phyloP scores from a whole-genome alignment of 371 early-diverging fungal species.

The Massospora cicadina region DNA sequence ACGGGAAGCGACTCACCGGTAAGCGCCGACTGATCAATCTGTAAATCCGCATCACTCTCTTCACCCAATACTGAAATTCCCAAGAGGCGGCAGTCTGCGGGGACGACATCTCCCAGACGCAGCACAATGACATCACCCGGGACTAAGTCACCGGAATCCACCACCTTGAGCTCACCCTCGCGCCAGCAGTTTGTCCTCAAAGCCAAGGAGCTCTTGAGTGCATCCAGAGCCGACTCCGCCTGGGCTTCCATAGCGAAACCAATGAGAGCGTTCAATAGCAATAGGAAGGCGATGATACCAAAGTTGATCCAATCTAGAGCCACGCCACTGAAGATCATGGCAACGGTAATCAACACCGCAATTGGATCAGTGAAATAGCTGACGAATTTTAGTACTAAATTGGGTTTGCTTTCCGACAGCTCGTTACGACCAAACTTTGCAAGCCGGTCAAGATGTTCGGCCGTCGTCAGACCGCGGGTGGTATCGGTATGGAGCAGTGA shows the following conservation, averaged over 20 bases:
- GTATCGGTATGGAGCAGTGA: slow-evolving; percentile 48
- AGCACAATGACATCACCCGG: slow-evolving; percentile 82
- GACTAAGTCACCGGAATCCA: slow-evolving; percentile 57
- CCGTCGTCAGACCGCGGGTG: slow-evolving; percentile 32
- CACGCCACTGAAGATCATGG: slow-evolving; percentile 49
- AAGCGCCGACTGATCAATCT: slow-evolving; percentile 87
- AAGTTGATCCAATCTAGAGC: slow-evolving; percentile 53
- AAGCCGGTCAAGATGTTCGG: slow-evolving; percentile 35
- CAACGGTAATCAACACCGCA: slow-evolving; percentile 67
- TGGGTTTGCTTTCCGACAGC: slow-evolving; percentile 61
- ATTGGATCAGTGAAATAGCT: slow-evolving; percentile 79
- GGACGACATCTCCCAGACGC: slow-evolving; percentile 84
- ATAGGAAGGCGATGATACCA: slow-evolving; percentile 62
- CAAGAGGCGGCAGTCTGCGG: slow-evolving; percentile 77
- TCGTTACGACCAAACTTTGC: slow-evolving; percentile 51
- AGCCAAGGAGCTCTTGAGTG: slow-evolving; percentile 53
- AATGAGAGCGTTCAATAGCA: slow-evolving; percentile 75
- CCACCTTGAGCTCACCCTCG: slow-evolving; percentile 54
- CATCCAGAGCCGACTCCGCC: slow-evolving; percentile 83
- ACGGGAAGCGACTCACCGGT: slow-evolving; percentile 92
- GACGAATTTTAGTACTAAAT: slow-evolving; percentile 71
- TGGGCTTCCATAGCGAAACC: slow-evolving; percentile 79
- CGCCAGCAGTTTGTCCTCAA: slow-evolving; percentile 64
- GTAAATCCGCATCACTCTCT: slow-evolving; percentile 48
- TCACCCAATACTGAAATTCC: slow-evolving; percentile 72